phyloP scores from a whole-genome alignment of 805 yeast genomes.

The Nakazawaea molendinolei region DNA sequence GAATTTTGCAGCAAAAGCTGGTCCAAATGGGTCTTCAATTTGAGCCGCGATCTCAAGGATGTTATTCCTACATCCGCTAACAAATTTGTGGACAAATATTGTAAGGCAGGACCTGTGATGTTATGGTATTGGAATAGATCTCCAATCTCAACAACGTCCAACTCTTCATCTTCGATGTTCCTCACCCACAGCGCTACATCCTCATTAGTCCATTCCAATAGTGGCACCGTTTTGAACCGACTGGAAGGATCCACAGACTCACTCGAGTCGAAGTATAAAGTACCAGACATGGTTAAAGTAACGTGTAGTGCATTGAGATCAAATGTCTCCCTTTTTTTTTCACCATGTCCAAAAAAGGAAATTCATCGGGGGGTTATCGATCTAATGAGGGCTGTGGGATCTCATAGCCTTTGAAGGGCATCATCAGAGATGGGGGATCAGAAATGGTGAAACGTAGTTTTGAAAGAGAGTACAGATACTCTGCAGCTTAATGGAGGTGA shows the following conservation, averaged over 20 bases:
- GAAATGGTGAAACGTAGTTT: no score
- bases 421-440: no score
- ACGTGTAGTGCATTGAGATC: no score
- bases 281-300: no score
- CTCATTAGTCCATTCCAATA: constrained; percentile 7
- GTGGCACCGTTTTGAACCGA: not conserved
- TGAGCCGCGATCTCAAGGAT: constrained; percentile 48
- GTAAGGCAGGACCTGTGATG: constrained; percentile 67
- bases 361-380: no score
- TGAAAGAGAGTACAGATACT: no score
- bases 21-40: constrained; percentile 53
- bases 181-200: constrained; percentile 7
- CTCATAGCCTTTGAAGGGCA: no score
- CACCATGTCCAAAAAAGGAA: no score
- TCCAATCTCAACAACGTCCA: not conserved
- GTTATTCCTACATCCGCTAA: constrained; percentile 65
- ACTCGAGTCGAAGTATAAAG: not conserved
- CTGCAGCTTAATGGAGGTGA: no score
- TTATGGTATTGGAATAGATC: constrained; percentile 45
- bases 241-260: not conserved
- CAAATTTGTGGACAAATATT: constrained; percentile 63
- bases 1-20: constrained; percentile 36
- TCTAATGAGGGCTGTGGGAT: no score
- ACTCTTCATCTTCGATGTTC: not conserved
- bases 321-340: no score